Evolutionary conservation across 73 alveolate genomes (phyloP).

Genomic region (Paramecium primaurelia): DNA sequence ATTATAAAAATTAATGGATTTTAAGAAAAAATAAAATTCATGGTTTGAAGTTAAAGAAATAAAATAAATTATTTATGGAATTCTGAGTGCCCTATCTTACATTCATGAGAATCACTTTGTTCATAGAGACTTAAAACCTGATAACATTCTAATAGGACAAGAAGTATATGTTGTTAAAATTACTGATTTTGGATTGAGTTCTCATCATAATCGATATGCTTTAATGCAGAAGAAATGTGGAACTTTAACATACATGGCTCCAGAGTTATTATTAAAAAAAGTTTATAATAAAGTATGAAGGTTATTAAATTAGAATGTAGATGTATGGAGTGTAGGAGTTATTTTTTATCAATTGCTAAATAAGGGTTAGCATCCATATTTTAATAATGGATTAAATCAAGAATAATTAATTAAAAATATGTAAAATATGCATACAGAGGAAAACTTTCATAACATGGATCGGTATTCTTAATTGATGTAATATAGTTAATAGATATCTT

Average conservation of each 20-base stretch:
- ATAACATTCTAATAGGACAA: slow-evolving; percentile 59
- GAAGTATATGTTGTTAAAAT: slow-evolving; percentile 31
- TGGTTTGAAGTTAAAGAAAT: slow-evolving; percentile 68
- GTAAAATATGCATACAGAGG: background rate
- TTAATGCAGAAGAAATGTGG: slow-evolving; percentile 69
- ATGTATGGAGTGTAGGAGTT: slow-evolving; percentile 76
- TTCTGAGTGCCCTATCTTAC: slow-evolving; percentile 70
- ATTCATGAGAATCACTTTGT: slow-evolving; percentile 66
- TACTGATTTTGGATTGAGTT: slow-evolving; percentile 70
- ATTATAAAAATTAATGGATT: slow-evolving; percentile 14
- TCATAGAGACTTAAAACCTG: slow-evolving; percentile 73
- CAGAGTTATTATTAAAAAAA: slow-evolving; percentile 61
- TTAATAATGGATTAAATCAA: slow-evolving; percentile 34
- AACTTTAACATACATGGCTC: slow-evolving; percentile 72
- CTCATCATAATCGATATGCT: slow-evolving; percentile 63
- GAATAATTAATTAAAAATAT: slow-evolving; percentile 60
- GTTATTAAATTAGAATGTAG: slow-evolving; percentile 53
- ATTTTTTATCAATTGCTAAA: slow-evolving; percentile 63
- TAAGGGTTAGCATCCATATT: slow-evolving; percentile 68
- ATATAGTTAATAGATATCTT: slow-evolving; percentile 28
- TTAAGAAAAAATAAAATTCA: background rate
- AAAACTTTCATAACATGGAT: background rate
- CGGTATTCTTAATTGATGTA: background rate
- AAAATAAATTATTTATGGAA: slow-evolving; percentile 62
- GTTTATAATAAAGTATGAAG: slow-evolving; percentile 52